phyloP scores from a whole-genome alignment of 2,329 filamentous ascomycete genomes.

The Xylaria sp. region DNA sequence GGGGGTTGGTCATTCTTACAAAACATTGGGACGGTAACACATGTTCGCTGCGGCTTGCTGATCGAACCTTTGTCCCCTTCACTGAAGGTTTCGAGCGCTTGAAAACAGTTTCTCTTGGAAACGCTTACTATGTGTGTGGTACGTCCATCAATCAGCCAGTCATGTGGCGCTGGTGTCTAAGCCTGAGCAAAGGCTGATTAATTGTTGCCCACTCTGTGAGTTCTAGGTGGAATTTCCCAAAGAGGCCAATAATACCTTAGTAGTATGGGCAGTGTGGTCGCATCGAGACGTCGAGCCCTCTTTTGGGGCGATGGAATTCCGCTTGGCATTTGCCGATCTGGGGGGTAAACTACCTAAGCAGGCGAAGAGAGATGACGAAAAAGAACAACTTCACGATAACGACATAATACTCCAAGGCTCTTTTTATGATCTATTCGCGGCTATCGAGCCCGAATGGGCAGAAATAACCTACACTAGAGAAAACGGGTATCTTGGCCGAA shows the following conservation, averaged over 20 bases:
- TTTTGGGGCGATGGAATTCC: constrained; percentile 19
- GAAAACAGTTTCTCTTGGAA: not conserved
- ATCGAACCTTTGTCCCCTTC: constrained; percentile 16
- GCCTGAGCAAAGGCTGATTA: constrained; percentile 34
- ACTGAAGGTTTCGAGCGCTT: constrained; percentile 2
- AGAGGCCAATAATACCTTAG: constrained; percentile 21
- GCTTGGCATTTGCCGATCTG: constrained; percentile 30
- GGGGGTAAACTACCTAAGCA: not conserved
- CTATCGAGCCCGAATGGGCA: not conserved
- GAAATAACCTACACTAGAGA: not conserved
- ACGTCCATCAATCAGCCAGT: constrained; percentile 13
- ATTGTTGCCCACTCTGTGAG: constrained; percentile 3
- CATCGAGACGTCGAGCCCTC: constrained; percentile 22
- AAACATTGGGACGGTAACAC: constrained; percentile 5
- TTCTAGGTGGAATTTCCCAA: constrained; percentile 20
- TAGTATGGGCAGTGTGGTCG: constrained; percentile 5
- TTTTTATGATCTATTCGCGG: constrained; percentile 4
- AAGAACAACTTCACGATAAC: constrained; percentile 18
- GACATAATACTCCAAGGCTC: constrained; percentile 11
- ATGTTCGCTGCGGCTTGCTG: constrained; percentile 8
- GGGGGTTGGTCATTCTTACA: constrained; percentile 21
- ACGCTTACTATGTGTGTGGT: constrained; percentile 15
- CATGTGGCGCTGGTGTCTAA: constrained; percentile 33
- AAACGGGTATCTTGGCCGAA: constrained; percentile 13
- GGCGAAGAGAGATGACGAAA: constrained; percentile 8